phyloP scores from a whole-genome alignment of 2,329 filamentous ascomycete species.

The Sphaerostilbella broomeana region DNA sequence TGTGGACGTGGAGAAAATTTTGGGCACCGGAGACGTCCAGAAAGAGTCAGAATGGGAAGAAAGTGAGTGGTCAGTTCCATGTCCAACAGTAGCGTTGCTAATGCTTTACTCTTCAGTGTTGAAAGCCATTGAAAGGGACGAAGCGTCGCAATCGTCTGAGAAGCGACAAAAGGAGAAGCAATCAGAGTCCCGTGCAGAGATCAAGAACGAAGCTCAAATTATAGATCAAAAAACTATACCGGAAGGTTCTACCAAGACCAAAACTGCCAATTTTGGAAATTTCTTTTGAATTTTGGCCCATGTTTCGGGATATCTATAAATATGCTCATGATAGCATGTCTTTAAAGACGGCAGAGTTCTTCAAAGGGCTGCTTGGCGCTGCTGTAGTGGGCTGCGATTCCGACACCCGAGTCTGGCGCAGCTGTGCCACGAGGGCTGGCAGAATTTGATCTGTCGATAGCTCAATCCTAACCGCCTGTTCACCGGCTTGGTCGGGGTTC shows the following conservation, averaged over 20 bases:
- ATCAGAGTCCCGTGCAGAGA: conserved; percentile 17
- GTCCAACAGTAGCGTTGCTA: conserved; percentile 7
- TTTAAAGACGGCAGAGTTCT: conserved; percentile 40
- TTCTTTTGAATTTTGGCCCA: conserved; percentile 40
- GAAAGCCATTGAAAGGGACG: conserved; percentile 59
- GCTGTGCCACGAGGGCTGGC: conserved; percentile 47
- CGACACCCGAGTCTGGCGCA: conserved; percentile 31
- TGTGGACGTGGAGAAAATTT: conserved; percentile 74
- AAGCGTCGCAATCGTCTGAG: conserved; percentile 43
- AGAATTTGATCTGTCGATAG: conserved; percentile 52
- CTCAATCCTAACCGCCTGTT: conserved; percentile 49
- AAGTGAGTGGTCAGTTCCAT: conserved; percentile 40
- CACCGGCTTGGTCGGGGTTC: conserved; percentile 43
- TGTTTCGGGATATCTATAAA: conserved; percentile 17
- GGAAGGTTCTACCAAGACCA: conserved; percentile 22
- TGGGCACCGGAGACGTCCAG: conserved; percentile 71
- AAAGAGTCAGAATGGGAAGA: conserved; percentile 86
- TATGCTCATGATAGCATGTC: conserved; percentile 51
- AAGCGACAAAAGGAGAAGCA: conserved; percentile 34
- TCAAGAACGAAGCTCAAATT: conserved; percentile 5
- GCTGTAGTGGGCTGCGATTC: not conserved
- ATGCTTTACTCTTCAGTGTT: conserved; percentile 43
- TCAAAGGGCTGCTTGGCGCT: not conserved
- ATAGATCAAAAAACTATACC: conserved; percentile 12
- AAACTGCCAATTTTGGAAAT: conserved; percentile 33